Percentiles rank a stretch among this genome's conserved stretches.
Evolutionary conservation across 1,139 yeast genomes (phyloP).

Genomic region (Pichia sp.): DNA sequence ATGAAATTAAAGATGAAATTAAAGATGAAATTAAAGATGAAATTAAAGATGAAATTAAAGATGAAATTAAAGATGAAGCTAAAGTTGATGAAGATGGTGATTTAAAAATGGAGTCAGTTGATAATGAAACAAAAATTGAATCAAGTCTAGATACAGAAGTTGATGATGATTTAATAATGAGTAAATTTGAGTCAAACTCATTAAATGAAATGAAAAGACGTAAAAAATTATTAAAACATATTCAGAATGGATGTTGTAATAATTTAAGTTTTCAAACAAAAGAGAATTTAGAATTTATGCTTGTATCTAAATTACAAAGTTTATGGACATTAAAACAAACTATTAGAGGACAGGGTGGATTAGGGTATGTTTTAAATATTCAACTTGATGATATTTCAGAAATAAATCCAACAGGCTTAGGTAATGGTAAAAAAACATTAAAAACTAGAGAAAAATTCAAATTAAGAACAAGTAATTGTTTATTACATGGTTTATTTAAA

Average conservation of each 20-base stretch:
- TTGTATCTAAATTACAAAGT: slow-evolving; percentile 56
- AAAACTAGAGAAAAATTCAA: slow-evolving; percentile 29
- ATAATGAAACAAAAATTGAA: not conserved
- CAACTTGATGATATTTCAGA: slow-evolving; percentile 32
- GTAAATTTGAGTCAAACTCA: slow-evolving; percentile 10
- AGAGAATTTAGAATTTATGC: slow-evolving; percentile 44
- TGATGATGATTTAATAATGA: slow-evolving; percentile 12
- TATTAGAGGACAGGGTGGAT: slow-evolving; percentile 75
- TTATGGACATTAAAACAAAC: slow-evolving; percentile 68
- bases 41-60: no score
- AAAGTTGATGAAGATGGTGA: no score
- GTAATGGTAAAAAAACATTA: not conserved
- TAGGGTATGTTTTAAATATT: slow-evolving; percentile 48
- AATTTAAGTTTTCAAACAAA: slow-evolving; percentile 39
- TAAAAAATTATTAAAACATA: slow-evolving; percentile 22
- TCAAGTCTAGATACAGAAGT: slow-evolving; percentile 1
- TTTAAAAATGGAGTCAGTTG: no score
- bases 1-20: not conserved
- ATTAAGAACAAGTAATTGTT: slow-evolving; percentile 60
- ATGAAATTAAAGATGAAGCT: no score
- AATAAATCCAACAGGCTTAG: not conserved
- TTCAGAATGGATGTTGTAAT: slow-evolving; percentile 28
- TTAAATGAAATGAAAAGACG: slow-evolving; percentile 13
- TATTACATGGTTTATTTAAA: slow-evolving; percentile 67
- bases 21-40: no score